phyloP scores from a whole-genome alignment of 345 rosid genomes.

The Balakata baccata region DNA sequence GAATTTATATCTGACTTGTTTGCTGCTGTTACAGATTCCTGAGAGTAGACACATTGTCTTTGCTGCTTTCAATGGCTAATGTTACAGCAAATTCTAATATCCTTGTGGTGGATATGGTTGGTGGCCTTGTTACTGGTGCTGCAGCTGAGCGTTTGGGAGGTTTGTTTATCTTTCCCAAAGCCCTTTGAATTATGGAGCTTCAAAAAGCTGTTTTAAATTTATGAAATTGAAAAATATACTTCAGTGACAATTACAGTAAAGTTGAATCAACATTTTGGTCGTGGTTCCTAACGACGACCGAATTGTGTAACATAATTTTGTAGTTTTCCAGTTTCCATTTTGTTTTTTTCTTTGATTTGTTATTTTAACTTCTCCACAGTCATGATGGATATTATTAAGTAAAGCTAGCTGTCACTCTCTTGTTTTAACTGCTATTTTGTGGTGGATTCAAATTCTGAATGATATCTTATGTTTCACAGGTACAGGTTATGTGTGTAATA shows the following conservation, averaged over 20 bases:
- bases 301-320: not conserved
- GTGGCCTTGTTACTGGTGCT: constrained; percentile 92
- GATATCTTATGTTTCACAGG: constrained; percentile 37
- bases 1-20: not conserved
- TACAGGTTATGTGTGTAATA: constrained; percentile 72
- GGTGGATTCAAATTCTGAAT: not conserved
- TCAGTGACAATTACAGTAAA: not conserved
- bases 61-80: constrained; percentile 83
- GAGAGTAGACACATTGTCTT: constrained; percentile 74
- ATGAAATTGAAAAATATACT: not conserved
- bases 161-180: constrained; percentile 21
- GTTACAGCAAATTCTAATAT: constrained; percentile 75
- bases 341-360: not conserved
- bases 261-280: constrained; percentile 3
- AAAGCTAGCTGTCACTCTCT: not conserved
- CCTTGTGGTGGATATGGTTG: constrained; percentile 84
- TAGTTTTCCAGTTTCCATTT: not conserved
- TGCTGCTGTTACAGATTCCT: constrained; percentile 49
- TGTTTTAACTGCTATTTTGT: not conserved
- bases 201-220: not conserved
- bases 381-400: not conserved
- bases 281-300: not conserved
- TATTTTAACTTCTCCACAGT: not conserved
- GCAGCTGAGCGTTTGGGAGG: constrained; percentile 95
- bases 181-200: no score